Base-by-base conservation (phyloP, 208 protist genomes). In the Acanthamoeba triangularis region DNA sequence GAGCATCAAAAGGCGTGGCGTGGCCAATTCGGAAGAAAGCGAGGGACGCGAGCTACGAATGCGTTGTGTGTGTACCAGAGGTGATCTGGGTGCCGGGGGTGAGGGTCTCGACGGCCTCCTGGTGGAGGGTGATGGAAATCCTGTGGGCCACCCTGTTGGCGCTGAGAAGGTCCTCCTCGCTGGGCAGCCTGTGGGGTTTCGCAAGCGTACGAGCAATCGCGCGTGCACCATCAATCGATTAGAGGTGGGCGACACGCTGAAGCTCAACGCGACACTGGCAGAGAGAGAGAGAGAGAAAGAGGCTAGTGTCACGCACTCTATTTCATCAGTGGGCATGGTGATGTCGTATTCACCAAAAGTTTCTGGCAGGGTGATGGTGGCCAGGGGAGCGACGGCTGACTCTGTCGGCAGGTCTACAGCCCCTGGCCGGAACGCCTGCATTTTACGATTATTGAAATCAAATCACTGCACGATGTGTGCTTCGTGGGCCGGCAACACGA, bases 351-450 rank as follows among this genome's bases (percentile, higher is more conserved):
- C 90, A 28, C 61, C 61, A 61, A 94, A 94, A 47, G 67, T 94
- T 37, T 94, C 93, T 16, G 91, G 90, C 35, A 97, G 82, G 14
- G 96, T 97, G 85, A 97, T 97, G 65, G 96, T 69, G 13, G 61
- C 63, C 28, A 88, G 25, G 25, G 49, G 49, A 44, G 96, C 95
- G 23, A 91, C 54, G 18, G 56, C 63, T 16, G 44, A 37, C 33
- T 92, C 94, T 7, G 82, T 67, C 37, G 93, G 85, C 61, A 97
- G 80, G 37, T 96, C 96, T 33, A 96, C 90, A 2, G 80, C 94
- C 61, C 96, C 96, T 72, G 96, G 95, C 59, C 96, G 74, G 59
- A 97, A 97, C 35, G 94, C 96, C 44, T 95, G 37, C 11, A 52
- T 52, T 52, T 52, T 14, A 14, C 7, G 11, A 52, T 52, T 52